Percentiles rank a stretch among this genome's conserved stretches.
Evolutionary conservation across 1,284 basidiomycete species (phyloP).

Genomic region (Cryptococcus sp.): DNA sequence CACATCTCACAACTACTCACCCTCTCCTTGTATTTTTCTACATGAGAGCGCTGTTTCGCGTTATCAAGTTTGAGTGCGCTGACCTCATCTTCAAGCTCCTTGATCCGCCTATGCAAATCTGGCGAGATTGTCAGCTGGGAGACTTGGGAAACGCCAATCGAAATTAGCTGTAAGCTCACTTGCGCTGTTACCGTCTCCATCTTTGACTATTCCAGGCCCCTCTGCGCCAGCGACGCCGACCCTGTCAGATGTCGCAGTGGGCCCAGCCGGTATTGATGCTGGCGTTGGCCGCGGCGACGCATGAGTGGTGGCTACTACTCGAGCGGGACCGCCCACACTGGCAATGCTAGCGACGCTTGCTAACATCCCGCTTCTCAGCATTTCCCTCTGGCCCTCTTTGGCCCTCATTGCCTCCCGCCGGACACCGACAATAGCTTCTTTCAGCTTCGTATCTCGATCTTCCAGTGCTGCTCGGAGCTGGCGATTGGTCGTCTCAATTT

Average conservation of each 20-base stretch:
- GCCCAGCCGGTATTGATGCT: neutral
- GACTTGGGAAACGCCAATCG: too few relatives aligned
- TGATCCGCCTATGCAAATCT: constrained; percentile 51
- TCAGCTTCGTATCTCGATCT: constrained; percentile 42
- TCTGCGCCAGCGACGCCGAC: neutral
- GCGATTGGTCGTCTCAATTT: constrained; percentile 38
- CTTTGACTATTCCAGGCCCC: too few relatives aligned
- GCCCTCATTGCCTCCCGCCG: constrained; percentile 42
- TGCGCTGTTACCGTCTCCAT: too few relatives aligned
- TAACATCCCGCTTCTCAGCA: constrained; percentile 1
- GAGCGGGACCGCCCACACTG: too few relatives aligned
- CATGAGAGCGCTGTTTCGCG: constrained; percentile 50
- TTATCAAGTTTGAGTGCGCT: constrained; percentile 30
- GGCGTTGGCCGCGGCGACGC: too few relatives aligned
- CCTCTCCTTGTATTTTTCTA: constrained; percentile 70
- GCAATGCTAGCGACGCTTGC: too few relatives aligned
- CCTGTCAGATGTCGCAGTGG: neutral
- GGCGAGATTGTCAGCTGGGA: neutral
- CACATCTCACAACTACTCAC: constrained; percentile 20
- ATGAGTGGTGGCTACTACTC: too few relatives aligned
- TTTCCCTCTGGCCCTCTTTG: constrained; percentile 37
- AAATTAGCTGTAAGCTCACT: too few relatives aligned
- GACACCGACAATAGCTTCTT: constrained; percentile 42
- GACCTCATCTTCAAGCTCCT: constrained; percentile 77
- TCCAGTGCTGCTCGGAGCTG: constrained; percentile 30